Evolutionary conservation across 768 basidiomycete genomes (phyloP), one percentile per base, ranked within the genome.

Genomic region (Pilatotrama ljubarskyi): DNA sequence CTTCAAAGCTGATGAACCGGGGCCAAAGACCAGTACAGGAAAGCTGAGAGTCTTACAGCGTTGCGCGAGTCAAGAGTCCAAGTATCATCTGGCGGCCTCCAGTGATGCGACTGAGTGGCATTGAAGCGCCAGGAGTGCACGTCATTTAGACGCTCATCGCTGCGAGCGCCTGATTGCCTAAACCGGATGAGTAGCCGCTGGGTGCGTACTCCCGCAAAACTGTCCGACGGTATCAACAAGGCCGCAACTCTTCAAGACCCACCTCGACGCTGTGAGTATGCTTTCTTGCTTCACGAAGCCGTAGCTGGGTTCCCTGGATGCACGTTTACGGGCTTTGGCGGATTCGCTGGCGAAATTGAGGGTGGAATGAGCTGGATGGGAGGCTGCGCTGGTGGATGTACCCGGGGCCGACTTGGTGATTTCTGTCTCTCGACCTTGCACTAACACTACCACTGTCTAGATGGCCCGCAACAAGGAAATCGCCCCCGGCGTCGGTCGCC

Each of bases 401-500:
- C 50, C 58, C 58, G 37, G 52, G 54, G 56, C 47, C 14, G 25
- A 35, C 46, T 56, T 46, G 53, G 49, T 56, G 58, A 61, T 46
- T 42, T 9, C 46, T 36, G 22, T 46, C 43, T 55, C 26, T 50
- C 41, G 25, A 47, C 55, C 35, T 63, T 22, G 20, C 50, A 65
- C 65, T 68, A 22, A 69, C 56, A 61, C 54, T 26, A 37, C 51
- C 14, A 38, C 24, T 18, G n/a, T 20, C 42, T 75, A 88, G 87
- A 92, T 93, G 90, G 90, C 89, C 76, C 88, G 90, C 79, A 89
- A 82, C 75, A 89, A 90, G 80, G 86, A 90, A 80, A 79, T 95
- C 76, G 86, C 84, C 74, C 84, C 89, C 66, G 82, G 88, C 73
- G 78, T 95, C 74, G 91, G 91, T 69, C 84, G 90, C 71, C 80